A percentile compares a stretch with the other conserved stretches of the same genome.
Conservation (phyloP, 208 protist species). For the Trypanosoma avium region DNA sequence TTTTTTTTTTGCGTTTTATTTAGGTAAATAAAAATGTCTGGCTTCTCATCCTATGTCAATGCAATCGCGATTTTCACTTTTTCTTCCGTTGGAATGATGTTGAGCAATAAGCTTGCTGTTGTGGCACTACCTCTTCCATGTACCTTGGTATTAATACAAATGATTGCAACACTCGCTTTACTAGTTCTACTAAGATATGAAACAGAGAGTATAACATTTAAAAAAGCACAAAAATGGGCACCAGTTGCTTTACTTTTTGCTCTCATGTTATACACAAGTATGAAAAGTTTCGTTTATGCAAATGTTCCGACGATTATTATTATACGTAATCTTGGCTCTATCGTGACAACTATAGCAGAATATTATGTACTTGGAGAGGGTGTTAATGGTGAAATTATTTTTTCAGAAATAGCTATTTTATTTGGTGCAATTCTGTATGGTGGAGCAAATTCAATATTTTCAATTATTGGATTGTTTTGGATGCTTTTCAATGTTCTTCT, state of each 20-base stretch:
- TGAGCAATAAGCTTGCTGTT: slow-evolving; percentile 39
- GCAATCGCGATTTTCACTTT: slow-evolving; percentile 12
- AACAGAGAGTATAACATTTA: slow-evolving; percentile 8
- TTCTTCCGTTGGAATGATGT: slow-evolving; percentile 39
- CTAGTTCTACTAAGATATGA: slow-evolving; percentile 19
- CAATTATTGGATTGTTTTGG: slow-evolving; percentile 28
- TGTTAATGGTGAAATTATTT: slow-evolving; percentile 32
- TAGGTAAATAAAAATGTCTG: slow-evolving; percentile 11
- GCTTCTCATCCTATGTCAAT: background rate
- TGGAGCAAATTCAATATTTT: slow-evolving; percentile 17
- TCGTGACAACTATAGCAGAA: slow-evolving; percentile 34
- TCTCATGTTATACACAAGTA: slow-evolving; percentile 40
- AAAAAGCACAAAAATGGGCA: slow-evolving; percentile 20
- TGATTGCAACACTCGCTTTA: slow-evolving; percentile 28
- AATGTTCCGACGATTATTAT: slow-evolving; percentile 31
- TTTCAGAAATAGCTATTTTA: slow-evolving; percentile 32
- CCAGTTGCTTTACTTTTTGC: slow-evolving; percentile 38
- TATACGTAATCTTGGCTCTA: slow-evolving; percentile 34
- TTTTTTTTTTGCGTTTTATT: slow-evolving; percentile 10
- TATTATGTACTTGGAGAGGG: slow-evolving; percentile 28
- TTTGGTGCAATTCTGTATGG: slow-evolving; percentile 34
- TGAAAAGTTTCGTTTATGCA: slow-evolving; percentile 44
- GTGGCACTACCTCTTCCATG: slow-evolving; percentile 26
- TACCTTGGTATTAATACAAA: slow-evolving; percentile 34
- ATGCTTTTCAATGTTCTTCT: slow-evolving; percentile 29